Percentiles rank a stretch among this genome's conserved stretches.
phyloP scores from a whole-genome alignment of 2,329 filamentous ascomycete genomes.

The Paecilomyces niveus region DNA sequence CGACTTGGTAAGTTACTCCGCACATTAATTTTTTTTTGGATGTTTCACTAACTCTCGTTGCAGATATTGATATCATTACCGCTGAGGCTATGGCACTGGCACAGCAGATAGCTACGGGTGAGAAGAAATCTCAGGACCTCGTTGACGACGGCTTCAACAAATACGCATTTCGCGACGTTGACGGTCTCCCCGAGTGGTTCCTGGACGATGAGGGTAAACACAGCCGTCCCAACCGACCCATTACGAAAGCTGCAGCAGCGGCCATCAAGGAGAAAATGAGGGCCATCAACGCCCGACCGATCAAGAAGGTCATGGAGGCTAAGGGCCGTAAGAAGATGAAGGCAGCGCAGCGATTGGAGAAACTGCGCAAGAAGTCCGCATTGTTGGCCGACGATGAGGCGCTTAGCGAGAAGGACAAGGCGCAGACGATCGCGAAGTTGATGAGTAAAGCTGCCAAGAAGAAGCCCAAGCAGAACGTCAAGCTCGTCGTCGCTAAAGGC shows the following conservation, averaged over 20 bases:
- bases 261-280: constrained; percentile 94
- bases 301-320: constrained; percentile 98
- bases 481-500: constrained; percentile 81
- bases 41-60: constrained; percentile 15
- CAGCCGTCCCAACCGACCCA: constrained; percentile 79
- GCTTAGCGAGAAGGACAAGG: constrained; percentile 94
- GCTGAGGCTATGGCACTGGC: constrained; percentile 98
- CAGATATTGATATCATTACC: constrained; percentile 97
- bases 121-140: constrained; percentile 71
- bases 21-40: constrained; percentile 14
- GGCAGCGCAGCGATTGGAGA: constrained; percentile 82
- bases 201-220: constrained; percentile 83
- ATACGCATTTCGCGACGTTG: constrained; percentile 79
- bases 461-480: constrained; percentile 76
- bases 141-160: constrained; percentile 93
- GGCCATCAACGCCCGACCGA: constrained; percentile 87
- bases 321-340: constrained; percentile 97
- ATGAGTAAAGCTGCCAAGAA: constrained; percentile 77
- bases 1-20: constrained; percentile 34
- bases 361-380: constrained; percentile 95
- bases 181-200: constrained; percentile 96
- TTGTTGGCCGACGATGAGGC: constrained; percentile 81
- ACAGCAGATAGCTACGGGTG: constrained; percentile 79
- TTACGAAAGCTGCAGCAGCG: constrained; percentile 77
- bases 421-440: constrained; percentile 70